These are phyloP conservation scores for Alternaria postmessia DNA, from an alignment of 2,329 filamentous ascomycete species.

Conservation along the genomic window DNA sequence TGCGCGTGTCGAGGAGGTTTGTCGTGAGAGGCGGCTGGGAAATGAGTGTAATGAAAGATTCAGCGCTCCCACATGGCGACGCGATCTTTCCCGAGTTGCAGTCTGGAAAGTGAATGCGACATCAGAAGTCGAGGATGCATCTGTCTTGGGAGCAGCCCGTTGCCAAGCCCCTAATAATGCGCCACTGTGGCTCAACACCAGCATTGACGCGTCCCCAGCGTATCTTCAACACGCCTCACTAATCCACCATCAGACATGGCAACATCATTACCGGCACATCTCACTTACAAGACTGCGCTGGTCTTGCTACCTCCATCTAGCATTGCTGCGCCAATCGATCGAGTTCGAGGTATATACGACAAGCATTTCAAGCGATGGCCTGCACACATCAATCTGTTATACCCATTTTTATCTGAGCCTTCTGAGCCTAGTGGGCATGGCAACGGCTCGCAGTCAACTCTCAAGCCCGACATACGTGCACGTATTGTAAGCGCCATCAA, in stretches of 20 bases:
- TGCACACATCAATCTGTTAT: constrained; percentile 43
- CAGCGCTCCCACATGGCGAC: constrained; percentile 45
- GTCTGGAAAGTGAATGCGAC: constrained; percentile 27
- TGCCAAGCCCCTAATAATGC: constrained; percentile 28
- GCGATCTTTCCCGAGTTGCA: constrained; percentile 25
- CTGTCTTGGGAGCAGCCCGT: constrained; percentile 22
- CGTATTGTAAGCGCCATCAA: constrained; percentile 32
- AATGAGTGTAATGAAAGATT: constrained; percentile 11
- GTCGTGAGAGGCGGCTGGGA: constrained; percentile 20
- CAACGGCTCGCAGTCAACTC: neutral
- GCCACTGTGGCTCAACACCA: constrained; percentile 8
- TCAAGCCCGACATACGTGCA: constrained; percentile 30
- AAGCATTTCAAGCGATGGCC: constrained; percentile 41
- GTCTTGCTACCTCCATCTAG: constrained; percentile 32
- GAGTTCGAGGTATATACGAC: constrained; percentile 34
- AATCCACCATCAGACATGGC: constrained; percentile 14
- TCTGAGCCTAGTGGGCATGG: constrained; percentile 19
- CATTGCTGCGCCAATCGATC: constrained; percentile 37
- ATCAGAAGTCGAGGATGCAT: constrained; percentile 20
- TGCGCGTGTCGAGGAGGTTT: constrained; percentile 22
- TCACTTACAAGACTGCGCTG: constrained; percentile 41
- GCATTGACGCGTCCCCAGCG: neutral
- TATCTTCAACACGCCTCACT: neutral
- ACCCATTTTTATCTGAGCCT: constrained; percentile 38
- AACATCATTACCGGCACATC: constrained; percentile 20